phyloP scores from a whole-genome alignment of 768 basidiomycete genomes.

The Piloderma croceum region DNA sequence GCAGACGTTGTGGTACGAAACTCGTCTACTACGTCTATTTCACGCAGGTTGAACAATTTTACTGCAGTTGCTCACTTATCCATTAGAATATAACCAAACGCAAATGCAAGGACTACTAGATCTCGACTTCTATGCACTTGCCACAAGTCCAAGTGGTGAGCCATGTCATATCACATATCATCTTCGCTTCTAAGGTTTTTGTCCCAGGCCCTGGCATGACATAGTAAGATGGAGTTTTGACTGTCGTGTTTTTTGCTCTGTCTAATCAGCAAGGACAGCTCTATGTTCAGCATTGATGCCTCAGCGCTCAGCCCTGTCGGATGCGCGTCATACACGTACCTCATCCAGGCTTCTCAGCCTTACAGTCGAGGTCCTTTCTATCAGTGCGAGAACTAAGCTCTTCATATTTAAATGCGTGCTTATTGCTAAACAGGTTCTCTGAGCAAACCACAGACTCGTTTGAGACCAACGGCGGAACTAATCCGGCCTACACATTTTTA shows the following conservation, averaged over 20 bases:
- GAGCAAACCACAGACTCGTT: not conserved
- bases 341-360: not conserved
- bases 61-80: not conserved
- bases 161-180: not conserved
- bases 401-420: not conserved
- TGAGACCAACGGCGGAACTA: not conserved
- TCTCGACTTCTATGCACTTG: not conserved
- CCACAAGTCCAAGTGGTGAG: not conserved
- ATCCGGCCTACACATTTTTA: not conserved
- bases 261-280: too few relatives aligned
- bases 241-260: too few relatives aligned
- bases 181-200: not conserved
- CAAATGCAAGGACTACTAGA: not conserved
- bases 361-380: not conserved
- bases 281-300: not conserved
- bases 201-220: not conserved
- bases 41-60: not conserved
- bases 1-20: not conserved
- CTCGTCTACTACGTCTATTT: not conserved
- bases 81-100: not conserved
- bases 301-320: not conserved
- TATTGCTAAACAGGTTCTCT: not conserved
- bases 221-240: too few relatives aligned
- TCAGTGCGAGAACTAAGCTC: not conserved
- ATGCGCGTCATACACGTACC: not conserved